Evolutionary conservation across 257 asterid genomes (phyloP).

Genomic region (Nyctanthes arbortristis): DNA sequence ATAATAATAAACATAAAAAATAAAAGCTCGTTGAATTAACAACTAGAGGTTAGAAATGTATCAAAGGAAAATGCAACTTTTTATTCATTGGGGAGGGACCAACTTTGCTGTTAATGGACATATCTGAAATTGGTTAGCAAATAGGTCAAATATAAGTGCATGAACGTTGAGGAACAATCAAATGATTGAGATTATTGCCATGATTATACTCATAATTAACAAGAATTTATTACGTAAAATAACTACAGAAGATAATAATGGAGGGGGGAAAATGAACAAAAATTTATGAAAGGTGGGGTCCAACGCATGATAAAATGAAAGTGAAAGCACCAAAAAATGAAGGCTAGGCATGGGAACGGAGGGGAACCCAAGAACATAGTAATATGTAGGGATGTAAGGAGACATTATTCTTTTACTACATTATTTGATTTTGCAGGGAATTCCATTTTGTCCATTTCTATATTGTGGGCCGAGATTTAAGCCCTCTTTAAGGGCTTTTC

Average conservation of each 20-base stretch:
- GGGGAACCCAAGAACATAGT: conserved; percentile 35
- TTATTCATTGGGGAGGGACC: not conserved
- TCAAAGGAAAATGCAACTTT: too few species aligned
- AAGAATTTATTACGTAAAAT: conserved; percentile 18
- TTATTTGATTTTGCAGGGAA: conserved; percentile 15
- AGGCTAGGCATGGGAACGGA: conserved; percentile 40
- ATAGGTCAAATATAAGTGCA: conserved; percentile 12
- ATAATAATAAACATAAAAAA: too few species aligned
- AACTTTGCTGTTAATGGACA: not conserved
- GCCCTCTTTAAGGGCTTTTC: conserved; percentile 7
- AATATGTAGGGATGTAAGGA: conserved; percentile 45
- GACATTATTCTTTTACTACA: conserved; percentile 34
- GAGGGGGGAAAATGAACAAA: not conserved
- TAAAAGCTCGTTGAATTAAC: too few species aligned
- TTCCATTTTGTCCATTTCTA: conserved; percentile 25
- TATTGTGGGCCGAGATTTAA: conserved; percentile 28
- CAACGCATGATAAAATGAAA: conserved; percentile 43
- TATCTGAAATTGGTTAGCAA: not conserved
- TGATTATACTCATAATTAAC: conserved; percentile 28
- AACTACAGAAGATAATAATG: not conserved
- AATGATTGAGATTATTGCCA: conserved; percentile 45
- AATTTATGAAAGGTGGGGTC: conserved; percentile 2
- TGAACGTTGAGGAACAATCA: conserved; percentile 23
- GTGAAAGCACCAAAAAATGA: conserved; percentile 34
- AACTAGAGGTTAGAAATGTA: too few species aligned